Base-by-base conservation (phyloP, 768 basidiomycete genomes). In the Tylopilus sp. region DNA sequence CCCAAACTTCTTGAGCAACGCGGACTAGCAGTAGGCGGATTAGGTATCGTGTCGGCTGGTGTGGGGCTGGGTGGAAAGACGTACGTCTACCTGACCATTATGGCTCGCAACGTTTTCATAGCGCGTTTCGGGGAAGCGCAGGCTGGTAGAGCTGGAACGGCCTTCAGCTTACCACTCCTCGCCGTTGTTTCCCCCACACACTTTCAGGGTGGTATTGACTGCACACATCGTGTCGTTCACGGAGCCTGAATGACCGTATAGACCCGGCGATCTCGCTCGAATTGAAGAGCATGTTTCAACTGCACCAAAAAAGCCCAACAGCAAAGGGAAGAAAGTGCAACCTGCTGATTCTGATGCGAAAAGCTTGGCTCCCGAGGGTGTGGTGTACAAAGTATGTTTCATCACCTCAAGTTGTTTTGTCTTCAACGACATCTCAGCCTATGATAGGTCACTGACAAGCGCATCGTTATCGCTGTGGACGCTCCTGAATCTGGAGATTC, bases 51-150 rank as follows among this genome's bases (percentile, higher is more conserved):
- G 1, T 76, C 78, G 22, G 75, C 93, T n/a, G 83, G 79, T 45
- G 78, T 97, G 17, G 95, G 95, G 3, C 77, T 98, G 4, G 95
- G 93, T 23, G 95, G 94, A 23, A 95, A 94, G 74, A 94, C 85
- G 93, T 95, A 67, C 64, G 69, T 57, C 40, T n/a, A 38, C 31
- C 6, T 11, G 8, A 39, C 17, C 21, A 3, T 20, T 23, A 26
- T 33, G 5, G 42, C 26, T 50, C 40, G n/a, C 35, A 40, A 48
- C 23, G 4, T 23, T 56, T 56, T 55, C 63, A 26, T 26, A 8
- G 11, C 28, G 7, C 11, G 3, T 28, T 47, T 72, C 55, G 61
- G 69, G 57, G 42, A 62, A 79, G 71, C 62, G 58, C 56, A 95
- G 94, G 41, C 72, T 98, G 51, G 79, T 98, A 50, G 92, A 95